These are phyloP conservation scores for Solanum pimpinellifolium DNA, from an alignment of 257 asterid species.

Conservation along the genomic window DNA sequence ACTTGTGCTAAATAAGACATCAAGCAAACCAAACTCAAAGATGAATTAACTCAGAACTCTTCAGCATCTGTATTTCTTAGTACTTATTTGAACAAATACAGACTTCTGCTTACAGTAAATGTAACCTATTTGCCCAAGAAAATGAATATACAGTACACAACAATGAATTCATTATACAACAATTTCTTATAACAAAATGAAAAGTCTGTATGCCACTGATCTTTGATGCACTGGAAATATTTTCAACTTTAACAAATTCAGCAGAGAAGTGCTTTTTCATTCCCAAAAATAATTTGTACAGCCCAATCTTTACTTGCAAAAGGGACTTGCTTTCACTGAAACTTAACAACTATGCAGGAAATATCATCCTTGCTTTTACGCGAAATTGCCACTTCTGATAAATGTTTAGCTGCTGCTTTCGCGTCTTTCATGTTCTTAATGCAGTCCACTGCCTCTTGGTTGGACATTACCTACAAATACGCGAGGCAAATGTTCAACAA, in stretches of 20 bases:
- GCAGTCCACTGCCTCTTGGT: conserved; percentile 77
- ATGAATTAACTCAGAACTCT: background rate
- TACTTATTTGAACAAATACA: background rate
- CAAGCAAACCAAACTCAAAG: background rate
- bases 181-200: background rate
- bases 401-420: conserved; percentile 63
- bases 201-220: background rate
- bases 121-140: background rate
- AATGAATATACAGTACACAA: background rate
- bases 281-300: background rate
- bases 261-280: background rate
- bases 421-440: conserved; percentile 54
- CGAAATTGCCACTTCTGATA: conserved; percentile 44
- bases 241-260: background rate
- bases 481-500: background rate
- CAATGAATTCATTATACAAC: background rate
- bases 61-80: background rate
- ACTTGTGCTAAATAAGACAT: background rate
- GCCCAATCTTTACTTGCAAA: background rate
- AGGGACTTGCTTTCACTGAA: conserved; percentile 19
- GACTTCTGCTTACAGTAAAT: background rate
- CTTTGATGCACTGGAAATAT: background rate
- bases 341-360: conserved; percentile 86
- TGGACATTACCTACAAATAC: conserved; percentile 61
- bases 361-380: conserved; percentile 83